phyloP scores from a whole-genome alignment of 1,284 basidiomycete genomes.

The Phaffia rhodozyma region DNA sequence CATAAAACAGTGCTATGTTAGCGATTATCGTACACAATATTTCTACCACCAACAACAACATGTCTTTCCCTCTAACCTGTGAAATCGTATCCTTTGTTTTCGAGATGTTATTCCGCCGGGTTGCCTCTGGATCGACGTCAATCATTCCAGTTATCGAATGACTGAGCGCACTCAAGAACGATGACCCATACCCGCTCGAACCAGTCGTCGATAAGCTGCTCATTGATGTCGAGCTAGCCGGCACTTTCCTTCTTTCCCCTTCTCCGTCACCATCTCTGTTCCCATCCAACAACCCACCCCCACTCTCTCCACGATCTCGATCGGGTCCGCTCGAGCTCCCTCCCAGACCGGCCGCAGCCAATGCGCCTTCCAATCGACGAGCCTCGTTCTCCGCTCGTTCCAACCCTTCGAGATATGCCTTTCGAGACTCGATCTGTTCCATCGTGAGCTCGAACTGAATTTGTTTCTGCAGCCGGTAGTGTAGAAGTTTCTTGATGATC shows the following conservation, averaged over 20 bases:
- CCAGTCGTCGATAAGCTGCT: conserved; percentile 9
- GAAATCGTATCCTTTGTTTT: conserved; percentile 90
- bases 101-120: conserved; percentile 78
- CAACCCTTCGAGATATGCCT: conserved; percentile 73
- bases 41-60: not conserved
- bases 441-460: conserved; percentile 96
- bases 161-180: conserved; percentile 73
- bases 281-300: conserved; percentile 14
- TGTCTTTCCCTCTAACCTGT: conserved; percentile 47
- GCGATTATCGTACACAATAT: not conserved
- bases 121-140: conserved; percentile 95
- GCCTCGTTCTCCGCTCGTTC: conserved; percentile 90
- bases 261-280: conserved; percentile 19
- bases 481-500: conserved; percentile 86
- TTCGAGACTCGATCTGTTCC: conserved; percentile 75
- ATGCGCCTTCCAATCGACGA: conserved; percentile 71
- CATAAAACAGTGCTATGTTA: not conserved
- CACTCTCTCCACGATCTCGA: not conserved
- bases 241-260: conserved; percentile 6
- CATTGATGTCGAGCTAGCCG: not conserved
- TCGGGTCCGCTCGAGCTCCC: not conserved
- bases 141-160: conserved; percentile 96
- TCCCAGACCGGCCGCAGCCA: conserved; percentile 36
- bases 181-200: conserved; percentile 59
- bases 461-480: conserved; percentile 95